Evolutionary conservation across 2,329 filamentous ascomycete genomes (phyloP).

Genomic region (Dactylellina leptospora): DNA sequence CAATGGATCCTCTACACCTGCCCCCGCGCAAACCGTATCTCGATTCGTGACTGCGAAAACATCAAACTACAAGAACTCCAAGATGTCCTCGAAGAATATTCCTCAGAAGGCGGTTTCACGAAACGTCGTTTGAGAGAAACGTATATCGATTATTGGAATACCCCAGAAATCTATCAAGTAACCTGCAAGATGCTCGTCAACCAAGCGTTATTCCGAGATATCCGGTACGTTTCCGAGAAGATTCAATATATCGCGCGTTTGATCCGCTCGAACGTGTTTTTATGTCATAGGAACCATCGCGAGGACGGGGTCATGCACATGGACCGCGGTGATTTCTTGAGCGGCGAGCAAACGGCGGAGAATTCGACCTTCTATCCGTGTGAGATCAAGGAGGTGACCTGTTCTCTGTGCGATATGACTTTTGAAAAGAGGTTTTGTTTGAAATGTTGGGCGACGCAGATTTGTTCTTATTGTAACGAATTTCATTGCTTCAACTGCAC

Average conservation of each 20-base stretch:
- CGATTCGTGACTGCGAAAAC: slow-evolving; percentile 21
- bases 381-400: slow-evolving; percentile 12
- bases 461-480: slow-evolving; percentile 33
- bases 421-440: slow-evolving; percentile 33
- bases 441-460: slow-evolving; percentile 21
- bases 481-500: slow-evolving; percentile 31
- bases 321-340: background rate
- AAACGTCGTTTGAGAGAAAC: slow-evolving; percentile 13
- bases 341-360: background rate
- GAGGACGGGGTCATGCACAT: slow-evolving; percentile 2
- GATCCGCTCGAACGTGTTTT: slow-evolving; percentile 37
- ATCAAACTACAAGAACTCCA: slow-evolving; percentile 19
- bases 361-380: slow-evolving; percentile 23
- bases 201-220: slow-evolving; percentile 4
- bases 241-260: slow-evolving; percentile 23
- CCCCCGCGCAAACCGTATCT: slow-evolving; percentile 13
- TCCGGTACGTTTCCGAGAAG: slow-evolving; percentile 14
- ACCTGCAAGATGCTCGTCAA: slow-evolving; percentile 20
- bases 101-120: background rate
- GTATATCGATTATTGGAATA: slow-evolving; percentile 35
- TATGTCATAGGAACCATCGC: slow-evolving; percentile 38
- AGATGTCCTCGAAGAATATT: slow-evolving; percentile 10
- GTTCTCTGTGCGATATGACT: slow-evolving; percentile 8
- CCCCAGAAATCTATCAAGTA: slow-evolving; percentile 34
- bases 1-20: slow-evolving; percentile 13